Conservation (phyloP, 2,329 filamentous ascomycete species). For the Sclerotinia nivalis region DNA sequence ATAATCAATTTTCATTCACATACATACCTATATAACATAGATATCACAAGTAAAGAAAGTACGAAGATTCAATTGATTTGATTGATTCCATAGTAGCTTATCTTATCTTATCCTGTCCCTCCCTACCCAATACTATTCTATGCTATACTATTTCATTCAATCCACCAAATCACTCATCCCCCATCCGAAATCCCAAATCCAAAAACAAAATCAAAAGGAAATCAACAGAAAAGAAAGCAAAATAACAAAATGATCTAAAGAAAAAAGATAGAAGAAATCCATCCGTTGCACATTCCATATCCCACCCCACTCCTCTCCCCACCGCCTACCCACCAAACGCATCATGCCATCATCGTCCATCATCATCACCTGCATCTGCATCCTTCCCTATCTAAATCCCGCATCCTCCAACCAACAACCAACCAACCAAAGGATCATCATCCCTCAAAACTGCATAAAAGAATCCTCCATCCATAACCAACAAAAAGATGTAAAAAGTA, state of each 20-base stretch:
- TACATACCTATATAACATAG: neutral
- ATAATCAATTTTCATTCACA: neutral
- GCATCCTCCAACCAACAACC: neutral
- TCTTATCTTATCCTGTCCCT: too few species aligned
- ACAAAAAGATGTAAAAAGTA: neutral
- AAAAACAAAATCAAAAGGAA: neutral
- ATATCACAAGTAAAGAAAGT: too few species aligned
- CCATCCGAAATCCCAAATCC: neutral
- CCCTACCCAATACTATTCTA: too few species aligned
- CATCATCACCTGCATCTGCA: neutral
- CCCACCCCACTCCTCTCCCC: neutral
- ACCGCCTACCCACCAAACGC: neutral
- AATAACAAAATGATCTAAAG: neutral
- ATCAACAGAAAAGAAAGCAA: neutral
- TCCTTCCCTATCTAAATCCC: neutral
- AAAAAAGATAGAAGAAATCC: neutral
- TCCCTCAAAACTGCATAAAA: neutral
- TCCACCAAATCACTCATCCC: neutral
- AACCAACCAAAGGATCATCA: neutral
- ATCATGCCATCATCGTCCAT: neutral
- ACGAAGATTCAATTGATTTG: neutral
- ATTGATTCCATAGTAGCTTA: neutral
- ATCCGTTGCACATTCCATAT: neutral
- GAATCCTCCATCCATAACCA: neutral
- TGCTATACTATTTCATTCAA: neutral